A percentile compares a stretch with the other conserved stretches of the same genome.
phyloP scores from a whole-genome alignment of 805 yeast genomes.

The Kodamaea neixiangensis region DNA sequence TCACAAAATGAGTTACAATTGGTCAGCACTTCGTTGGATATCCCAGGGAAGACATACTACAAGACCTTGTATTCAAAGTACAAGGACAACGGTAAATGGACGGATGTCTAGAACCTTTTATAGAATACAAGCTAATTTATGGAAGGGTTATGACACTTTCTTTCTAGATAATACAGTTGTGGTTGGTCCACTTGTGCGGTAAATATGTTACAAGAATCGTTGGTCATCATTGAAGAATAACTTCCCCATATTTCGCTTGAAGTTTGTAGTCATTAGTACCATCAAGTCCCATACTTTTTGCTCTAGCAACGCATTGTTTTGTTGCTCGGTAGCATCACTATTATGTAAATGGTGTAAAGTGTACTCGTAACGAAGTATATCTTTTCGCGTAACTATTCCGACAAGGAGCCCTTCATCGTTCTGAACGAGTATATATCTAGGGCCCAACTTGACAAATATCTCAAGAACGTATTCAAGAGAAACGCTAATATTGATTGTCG shows the following conservation, averaged over 20 bases:
- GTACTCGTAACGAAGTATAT: constrained; percentile 64
- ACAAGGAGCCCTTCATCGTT: constrained; percentile 53
- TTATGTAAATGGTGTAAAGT: constrained; percentile 29
- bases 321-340: constrained; percentile 17
- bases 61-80: constrained; percentile 70
- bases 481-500: constrained; percentile 54
- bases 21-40: constrained; percentile 66
- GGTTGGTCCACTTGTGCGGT: neutral
- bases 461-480: constrained; percentile 64
- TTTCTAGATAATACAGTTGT: neutral
- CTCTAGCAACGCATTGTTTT: constrained; percentile 22
- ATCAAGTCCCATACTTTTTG: constrained; percentile 38
- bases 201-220: constrained; percentile 19
- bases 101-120: constrained; percentile 31
- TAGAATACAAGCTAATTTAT: neutral
- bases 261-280: constrained; percentile 20
- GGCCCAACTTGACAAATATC: constrained; percentile 77
- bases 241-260: constrained; percentile 29
- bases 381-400: constrained; percentile 87
- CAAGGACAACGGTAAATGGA: constrained; percentile 81
- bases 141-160: neutral
- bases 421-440: constrained; percentile 69
- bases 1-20: constrained; percentile 65
- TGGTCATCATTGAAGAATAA: constrained; percentile 33
- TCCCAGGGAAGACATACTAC: constrained; percentile 67